Conservation (phyloP, 1,139 yeast genomes). For the Meyerozyma smithsonii region DNA sequence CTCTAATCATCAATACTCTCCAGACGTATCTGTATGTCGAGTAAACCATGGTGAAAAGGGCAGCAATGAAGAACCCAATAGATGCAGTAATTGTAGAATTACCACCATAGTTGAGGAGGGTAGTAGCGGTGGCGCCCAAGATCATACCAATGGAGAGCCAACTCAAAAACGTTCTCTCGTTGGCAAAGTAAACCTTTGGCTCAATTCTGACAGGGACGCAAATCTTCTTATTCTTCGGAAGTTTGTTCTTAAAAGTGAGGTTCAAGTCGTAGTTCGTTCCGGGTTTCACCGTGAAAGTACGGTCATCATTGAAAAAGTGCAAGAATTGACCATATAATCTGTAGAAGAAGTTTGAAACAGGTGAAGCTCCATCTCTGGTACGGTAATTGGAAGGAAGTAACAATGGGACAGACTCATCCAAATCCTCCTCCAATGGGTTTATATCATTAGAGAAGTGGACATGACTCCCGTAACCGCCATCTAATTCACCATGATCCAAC, state of each 20-base stretch:
- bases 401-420: slow-evolving; percentile 40
- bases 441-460: slow-evolving; percentile 46
- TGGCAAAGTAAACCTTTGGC: slow-evolving; percentile 81
- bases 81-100: slow-evolving; percentile 73
- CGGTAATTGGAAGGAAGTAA: slow-evolving; percentile 35
- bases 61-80: slow-evolving; percentile 81
- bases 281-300: slow-evolving; percentile 68
- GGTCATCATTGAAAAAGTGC: slow-evolving; percentile 57
- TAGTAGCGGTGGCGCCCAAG: slow-evolving; percentile 67
- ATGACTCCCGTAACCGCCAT: slow-evolving; percentile 28
- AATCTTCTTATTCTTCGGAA: slow-evolving; percentile 76
- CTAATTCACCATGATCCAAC: slow-evolving; percentile 31
- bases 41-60: slow-evolving; percentile 67
- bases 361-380: slow-evolving; percentile 22
- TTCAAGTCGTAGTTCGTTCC: slow-evolving; percentile 74
- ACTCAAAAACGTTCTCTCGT: slow-evolving; percentile 73
- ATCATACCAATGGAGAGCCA: slow-evolving; percentile 76
- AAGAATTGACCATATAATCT: slow-evolving; percentile 35
- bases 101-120: slow-evolving; percentile 67
- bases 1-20: slow-evolving; percentile 80
- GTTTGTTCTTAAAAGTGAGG: slow-evolving; percentile 41
- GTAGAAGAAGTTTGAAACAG: slow-evolving; percentile 28
- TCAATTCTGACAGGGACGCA: slow-evolving; percentile 78
- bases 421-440: slow-evolving; percentile 46
- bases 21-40: slow-evolving; percentile 73